A percentile compares a stretch with the other conserved stretches of the same genome.
Evolutionary conservation across 192 early-diverging fungal genomes (phyloP).

Genomic region (Dissophora globulifera): DNA sequence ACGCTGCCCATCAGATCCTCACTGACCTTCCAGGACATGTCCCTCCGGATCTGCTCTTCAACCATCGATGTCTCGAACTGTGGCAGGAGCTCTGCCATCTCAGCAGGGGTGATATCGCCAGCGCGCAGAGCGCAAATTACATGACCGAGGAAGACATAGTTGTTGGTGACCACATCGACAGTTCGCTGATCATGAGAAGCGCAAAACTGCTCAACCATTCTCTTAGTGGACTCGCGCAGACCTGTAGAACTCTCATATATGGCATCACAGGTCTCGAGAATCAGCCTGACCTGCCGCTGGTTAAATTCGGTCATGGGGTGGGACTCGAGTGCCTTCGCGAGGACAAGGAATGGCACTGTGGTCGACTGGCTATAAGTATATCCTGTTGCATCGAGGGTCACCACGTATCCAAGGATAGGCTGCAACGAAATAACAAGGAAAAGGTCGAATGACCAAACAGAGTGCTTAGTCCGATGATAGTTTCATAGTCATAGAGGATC

Average conservation of each 20-base stretch:
- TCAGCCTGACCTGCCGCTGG: constrained; percentile 47
- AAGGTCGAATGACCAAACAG: too few relatives aligned
- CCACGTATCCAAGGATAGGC: constrained; percentile 58
- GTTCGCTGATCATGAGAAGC: constrained; percentile 40
- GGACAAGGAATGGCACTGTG: constrained; percentile 54
- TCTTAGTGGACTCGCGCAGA: constrained; percentile 49
- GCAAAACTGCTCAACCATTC: constrained; percentile 40
- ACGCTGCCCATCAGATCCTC: constrained; percentile 35
- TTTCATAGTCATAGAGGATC: too few relatives aligned
- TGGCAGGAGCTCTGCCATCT: constrained; percentile 19
- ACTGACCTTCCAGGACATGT: constrained; percentile 31
- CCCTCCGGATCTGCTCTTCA: constrained; percentile 54
- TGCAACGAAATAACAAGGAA: constrained; percentile 3
- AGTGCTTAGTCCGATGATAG: too few relatives aligned
- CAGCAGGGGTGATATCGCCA: constrained; percentile 35
- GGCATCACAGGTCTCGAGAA: constrained; percentile 57
- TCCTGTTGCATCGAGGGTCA: constrained; percentile 56
- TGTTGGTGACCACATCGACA: constrained; percentile 55
- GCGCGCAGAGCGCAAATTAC: constrained; percentile 52
- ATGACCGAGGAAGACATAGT: constrained; percentile 53
- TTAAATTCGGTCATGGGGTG: constrained; percentile 51
- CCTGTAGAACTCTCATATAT: constrained; percentile 47
- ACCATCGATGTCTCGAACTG: constrained; percentile 37
- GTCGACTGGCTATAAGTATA: constrained; percentile 57
- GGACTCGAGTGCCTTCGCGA: constrained; percentile 46